phyloP scores from a whole-genome alignment of 495 filamentous ascomycete species.

The Xylaria castorea region DNA sequence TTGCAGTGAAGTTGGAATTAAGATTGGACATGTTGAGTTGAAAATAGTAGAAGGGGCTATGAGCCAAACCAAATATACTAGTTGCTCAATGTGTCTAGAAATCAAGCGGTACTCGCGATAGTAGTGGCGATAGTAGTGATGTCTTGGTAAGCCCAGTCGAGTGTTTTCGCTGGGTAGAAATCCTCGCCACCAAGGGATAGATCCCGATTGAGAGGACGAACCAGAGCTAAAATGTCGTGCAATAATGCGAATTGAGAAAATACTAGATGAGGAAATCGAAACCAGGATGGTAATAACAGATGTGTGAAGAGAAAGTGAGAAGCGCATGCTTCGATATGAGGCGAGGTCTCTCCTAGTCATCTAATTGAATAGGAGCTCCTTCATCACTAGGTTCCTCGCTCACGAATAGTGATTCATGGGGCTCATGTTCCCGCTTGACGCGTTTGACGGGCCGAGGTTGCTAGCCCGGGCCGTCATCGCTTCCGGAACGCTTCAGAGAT shows the following conservation, averaged over 20 bases:
- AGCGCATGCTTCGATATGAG: not conserved
- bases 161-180: not conserved
- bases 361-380: not conserved
- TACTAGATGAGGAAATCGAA: not conserved
- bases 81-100: not conserved
- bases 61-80: not conserved
- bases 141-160: not conserved
- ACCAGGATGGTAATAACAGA: not conserved
- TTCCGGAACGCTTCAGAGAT: slow-evolving; percentile 11
- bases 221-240: not conserved
- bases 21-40: not conserved
- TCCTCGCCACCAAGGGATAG: not conserved
- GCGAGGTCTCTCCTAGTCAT: slow-evolving; percentile 4
- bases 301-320: not conserved
- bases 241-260: too few relatives aligned
- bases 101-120: not conserved
- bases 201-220: not conserved
- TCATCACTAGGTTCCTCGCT: not conserved
- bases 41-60: not conserved
- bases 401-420: slow-evolving; percentile 12
- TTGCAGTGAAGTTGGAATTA: not conserved
- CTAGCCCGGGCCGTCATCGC: not conserved
- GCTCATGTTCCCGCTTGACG: not conserved
- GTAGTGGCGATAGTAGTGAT: not conserved
- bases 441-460: not conserved